These are phyloP conservation scores for Sclerotinia glacialis DNA, from an alignment of 2,329 filamentous ascomycete species.

Conservation along the genomic window DNA sequence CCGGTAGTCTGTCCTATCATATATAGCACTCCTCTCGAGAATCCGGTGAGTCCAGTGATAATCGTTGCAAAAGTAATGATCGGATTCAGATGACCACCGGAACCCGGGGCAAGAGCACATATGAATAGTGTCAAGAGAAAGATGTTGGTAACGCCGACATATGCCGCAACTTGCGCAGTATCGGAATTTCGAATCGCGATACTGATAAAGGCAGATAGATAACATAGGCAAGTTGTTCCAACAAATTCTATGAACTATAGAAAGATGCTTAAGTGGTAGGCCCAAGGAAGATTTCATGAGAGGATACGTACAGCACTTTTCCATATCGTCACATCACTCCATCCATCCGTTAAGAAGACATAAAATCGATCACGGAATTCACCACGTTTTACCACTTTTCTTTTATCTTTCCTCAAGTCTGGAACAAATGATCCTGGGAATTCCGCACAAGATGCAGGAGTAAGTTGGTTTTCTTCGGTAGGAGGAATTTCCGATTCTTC, in stretches of 20 bases:
- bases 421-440: conserved; percentile 30
- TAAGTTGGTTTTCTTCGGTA: neutral
- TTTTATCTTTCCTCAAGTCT: conserved; percentile 25
- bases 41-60: conserved; percentile 48
- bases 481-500: neutral
- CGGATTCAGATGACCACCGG: conserved; percentile 54
- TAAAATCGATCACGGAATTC: conserved; percentile 15
- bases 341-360: conserved; percentile 25
- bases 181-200: conserved; percentile 38
- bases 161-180: conserved; percentile 36
- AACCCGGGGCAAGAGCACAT: conserved; percentile 48
- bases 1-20: conserved; percentile 49
- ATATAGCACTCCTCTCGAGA: conserved; percentile 51
- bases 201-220: conserved; percentile 38
- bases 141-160: conserved; percentile 39
- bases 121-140: conserved; percentile 49
- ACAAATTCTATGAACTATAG: conserved; percentile 38
- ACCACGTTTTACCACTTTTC: conserved; percentile 14
- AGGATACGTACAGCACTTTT: conserved; percentile 25
- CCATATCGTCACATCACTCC: conserved; percentile 26
- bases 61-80: conserved; percentile 54
- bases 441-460: conserved; percentile 24
- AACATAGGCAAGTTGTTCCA: conserved; percentile 37
- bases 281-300: neutral
- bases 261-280: neutral